Conservation (phyloP, 2,329 filamentous ascomycete species). For the Ophiostoma triangulosporum region DNA sequence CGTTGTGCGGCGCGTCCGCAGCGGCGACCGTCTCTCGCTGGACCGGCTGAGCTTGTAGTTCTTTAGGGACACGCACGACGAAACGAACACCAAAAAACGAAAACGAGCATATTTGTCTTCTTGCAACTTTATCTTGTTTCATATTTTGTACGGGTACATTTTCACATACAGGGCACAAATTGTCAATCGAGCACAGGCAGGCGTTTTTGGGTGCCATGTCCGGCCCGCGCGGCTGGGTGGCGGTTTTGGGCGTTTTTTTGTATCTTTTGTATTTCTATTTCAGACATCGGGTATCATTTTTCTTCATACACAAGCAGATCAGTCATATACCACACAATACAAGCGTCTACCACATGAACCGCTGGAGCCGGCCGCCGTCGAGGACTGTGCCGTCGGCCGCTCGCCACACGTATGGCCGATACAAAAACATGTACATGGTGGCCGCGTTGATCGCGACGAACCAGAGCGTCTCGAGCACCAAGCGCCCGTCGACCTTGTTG, state of each 20-base stretch:
- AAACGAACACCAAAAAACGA: background rate
- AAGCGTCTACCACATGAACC: slow-evolving; percentile 61
- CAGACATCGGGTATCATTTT: background rate
- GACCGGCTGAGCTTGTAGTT: slow-evolving; percentile 57
- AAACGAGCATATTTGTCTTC: no score
- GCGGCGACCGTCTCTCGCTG: slow-evolving; percentile 60
- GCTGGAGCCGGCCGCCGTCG: slow-evolving; percentile 47
- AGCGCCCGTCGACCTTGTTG: slow-evolving; percentile 29
- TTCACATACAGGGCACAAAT: background rate
- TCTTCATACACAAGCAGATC: background rate
- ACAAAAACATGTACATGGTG: slow-evolving; percentile 61
- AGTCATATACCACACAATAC: background rate
- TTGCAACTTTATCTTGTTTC: background rate
- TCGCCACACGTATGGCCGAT: slow-evolving; percentile 53
- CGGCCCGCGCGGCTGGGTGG: background rate
- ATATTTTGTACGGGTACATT: no score
- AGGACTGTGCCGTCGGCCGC: slow-evolving; percentile 35
- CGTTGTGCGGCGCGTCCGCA: slow-evolving; percentile 58
- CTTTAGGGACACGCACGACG: background rate
- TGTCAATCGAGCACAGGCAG: background rate
- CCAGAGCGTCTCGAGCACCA: slow-evolving; percentile 53
- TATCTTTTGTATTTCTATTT: background rate
- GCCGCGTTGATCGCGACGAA: slow-evolving; percentile 48
- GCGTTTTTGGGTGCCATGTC: background rate
- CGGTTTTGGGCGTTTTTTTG: background rate